Percentiles rank a stretch among this genome's conserved stretches.
Evolutionary conservation across 352 stramenopile species (phyloP).

Genomic region (Halophytophthora batemanensis): DNA sequence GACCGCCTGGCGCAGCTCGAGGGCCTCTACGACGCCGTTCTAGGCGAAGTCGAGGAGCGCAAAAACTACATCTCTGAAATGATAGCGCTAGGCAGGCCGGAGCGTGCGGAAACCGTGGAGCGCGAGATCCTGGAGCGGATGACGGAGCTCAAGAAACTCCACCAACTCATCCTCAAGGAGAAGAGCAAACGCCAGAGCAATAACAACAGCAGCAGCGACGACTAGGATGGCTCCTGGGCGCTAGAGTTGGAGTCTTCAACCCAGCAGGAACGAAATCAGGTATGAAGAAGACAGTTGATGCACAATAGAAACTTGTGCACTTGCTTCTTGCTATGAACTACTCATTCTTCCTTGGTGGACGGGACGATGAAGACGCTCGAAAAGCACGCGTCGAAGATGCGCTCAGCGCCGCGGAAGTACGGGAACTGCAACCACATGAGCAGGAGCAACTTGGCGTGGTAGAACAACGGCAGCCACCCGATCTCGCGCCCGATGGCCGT

Average conservation of each 20-base stretch:
- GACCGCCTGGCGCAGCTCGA: constrained; percentile 51
- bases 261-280: background rate
- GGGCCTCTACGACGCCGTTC: constrained; percentile 56
- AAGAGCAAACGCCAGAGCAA: constrained; percentile 17
- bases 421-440: constrained; percentile 90
- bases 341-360: constrained; percentile 38
- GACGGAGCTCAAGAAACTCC: constrained; percentile 57
- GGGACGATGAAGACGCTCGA: constrained; percentile 71
- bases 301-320: too few species aligned
- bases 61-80: constrained; percentile 71
- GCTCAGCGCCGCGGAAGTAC: constrained; percentile 84
- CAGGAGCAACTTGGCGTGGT: constrained; percentile 78
- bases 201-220: constrained; percentile 4
- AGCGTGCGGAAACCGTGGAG: constrained; percentile 42
- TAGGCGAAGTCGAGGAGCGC: constrained; percentile 58
- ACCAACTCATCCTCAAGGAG: constrained; percentile 56
- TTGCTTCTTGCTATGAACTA: too few species aligned
- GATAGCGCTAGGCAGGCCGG: constrained; percentile 41
- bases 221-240: background rate
- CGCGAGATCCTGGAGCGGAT: constrained; percentile 67
- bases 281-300: background rate
- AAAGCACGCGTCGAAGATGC: constrained; percentile 77
- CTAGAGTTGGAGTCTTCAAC: too few species aligned
- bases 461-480: constrained; percentile 83
- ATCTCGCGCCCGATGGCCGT: constrained; percentile 49